Base-by-base conservation (phyloP, 306 rosid genomes). In the Pachyrhizus erosus region DNA sequence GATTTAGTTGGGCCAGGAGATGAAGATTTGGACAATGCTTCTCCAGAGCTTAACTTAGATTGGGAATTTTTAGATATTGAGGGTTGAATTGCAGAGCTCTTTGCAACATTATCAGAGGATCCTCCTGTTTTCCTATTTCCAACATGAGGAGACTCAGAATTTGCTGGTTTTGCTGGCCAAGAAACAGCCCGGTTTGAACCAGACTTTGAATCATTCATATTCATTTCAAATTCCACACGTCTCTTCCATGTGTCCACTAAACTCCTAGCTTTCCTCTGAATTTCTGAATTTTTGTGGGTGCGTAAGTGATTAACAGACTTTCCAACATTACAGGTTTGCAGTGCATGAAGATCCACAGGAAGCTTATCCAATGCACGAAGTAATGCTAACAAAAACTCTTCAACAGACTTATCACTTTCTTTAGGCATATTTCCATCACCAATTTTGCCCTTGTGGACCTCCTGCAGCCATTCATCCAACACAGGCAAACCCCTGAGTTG, bases 221-320 rank as follows among this genome's bases (percentile, higher is more conserved):
- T 93, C 98, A 94, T 94, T 82, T 94, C 98, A 66, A 90, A 93
- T 75, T 91, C 94, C 75, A 94, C 98, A 26, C 93, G 98, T 80
- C 79, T 92, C 86, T 94, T 94, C 98, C 98, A 94, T 5, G 92
- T 94, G 86, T 94, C 98, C 21, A 94, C 97, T 80, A 94, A 80
- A 82, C 91, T 84, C 87, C 94, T 89, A 27, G 92, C 93, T 86
- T 94, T 94, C 91, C 87, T 92, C 84, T 94, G 98, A 72, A 94
- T 94, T 86, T 94, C 98, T 31, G 80, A 80, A 87, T 94, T 94
- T 78, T 89, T 94, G 79, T 92, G 94, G 3, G 79, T 39, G 31
- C 98, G 97, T 31, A 94, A 91, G 58, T 90, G 84, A 87, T 94
- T 94, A 49, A 94, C 98, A 20, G 98, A 94, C 86, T 91, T 94